A percentile compares a stretch with the other conserved stretches of the same genome.
Evolutionary conservation across 805 yeast genomes (phyloP).

Genomic region (Jamesozyma hellenica): DNA sequence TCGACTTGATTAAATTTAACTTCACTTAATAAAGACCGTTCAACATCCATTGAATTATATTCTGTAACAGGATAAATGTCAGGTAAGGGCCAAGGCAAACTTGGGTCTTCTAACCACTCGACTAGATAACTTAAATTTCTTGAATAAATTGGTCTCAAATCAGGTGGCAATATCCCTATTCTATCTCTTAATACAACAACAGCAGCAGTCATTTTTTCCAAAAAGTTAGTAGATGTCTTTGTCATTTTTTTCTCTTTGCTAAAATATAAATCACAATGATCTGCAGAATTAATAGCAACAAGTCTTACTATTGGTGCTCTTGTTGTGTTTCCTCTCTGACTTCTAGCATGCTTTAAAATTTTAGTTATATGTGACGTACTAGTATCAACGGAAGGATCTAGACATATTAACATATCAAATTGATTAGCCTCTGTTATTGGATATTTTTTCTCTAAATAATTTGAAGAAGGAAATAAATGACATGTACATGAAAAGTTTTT

Average conservation of each 20-base stretch:
- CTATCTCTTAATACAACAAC: constrained; percentile 71
- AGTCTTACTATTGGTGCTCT: constrained; percentile 54
- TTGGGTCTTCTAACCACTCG: constrained; percentile 46
- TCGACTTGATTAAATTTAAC: constrained; percentile 45
- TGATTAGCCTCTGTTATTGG: constrained; percentile 16
- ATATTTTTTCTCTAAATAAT: constrained; percentile 6
- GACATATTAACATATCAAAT: constrained; percentile 52
- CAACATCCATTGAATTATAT: constrained; percentile 67
- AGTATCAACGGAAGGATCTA: constrained; percentile 53
- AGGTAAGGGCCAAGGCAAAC: constrained; percentile 66
- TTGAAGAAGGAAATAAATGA: constrained; percentile 37
- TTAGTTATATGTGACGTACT: constrained; percentile 25
- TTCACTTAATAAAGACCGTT: constrained; percentile 63
- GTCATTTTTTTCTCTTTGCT: constrained; percentile 25
- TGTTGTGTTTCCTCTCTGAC: constrained; percentile 15
- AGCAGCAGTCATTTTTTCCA: constrained; percentile 69
- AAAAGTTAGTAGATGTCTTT: constrained; percentile 33
- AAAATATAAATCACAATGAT: constrained; percentile 60
- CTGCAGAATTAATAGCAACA: constrained; percentile 71
- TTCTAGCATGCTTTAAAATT: constrained; percentile 22
- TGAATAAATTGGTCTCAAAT: constrained; percentile 61
- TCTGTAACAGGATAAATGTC: constrained; percentile 54
- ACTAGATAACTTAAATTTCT: constrained; percentile 53
- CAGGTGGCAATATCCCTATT: constrained; percentile 76
- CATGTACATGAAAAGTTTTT: constrained; percentile 29